Evolutionary conservation across 2,329 filamentous ascomycete species (phyloP).

Genomic region (Trichoderma sp.): DNA sequence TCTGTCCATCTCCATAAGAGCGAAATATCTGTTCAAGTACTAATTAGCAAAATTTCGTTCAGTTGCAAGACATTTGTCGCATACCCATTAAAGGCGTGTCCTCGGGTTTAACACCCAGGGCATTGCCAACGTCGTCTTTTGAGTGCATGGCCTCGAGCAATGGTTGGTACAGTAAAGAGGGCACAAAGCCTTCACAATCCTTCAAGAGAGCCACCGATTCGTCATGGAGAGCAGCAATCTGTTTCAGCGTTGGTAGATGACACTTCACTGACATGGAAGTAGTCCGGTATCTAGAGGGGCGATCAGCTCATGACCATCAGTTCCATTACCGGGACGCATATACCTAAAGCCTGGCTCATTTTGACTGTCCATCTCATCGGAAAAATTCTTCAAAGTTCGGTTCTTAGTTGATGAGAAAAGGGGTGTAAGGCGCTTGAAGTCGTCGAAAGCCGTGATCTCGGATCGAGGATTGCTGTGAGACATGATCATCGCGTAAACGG

Average conservation of each 20-base stretch:
- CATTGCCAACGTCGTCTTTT: neutral
- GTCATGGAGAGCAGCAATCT: neutral
- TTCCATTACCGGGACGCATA: neutral
- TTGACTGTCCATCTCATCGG: neutral
- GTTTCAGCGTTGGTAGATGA: neutral
- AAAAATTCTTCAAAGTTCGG: neutral
- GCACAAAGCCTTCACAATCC: neutral
- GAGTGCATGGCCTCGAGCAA: neutral
- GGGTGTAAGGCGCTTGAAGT: neutral
- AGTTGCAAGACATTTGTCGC: neutral
- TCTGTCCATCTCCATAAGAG: slow-evolving; percentile 11
- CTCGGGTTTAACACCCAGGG: neutral
- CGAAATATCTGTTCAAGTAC: neutral
- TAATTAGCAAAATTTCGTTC: neutral
- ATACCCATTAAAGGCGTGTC: slow-evolving; percentile 6
- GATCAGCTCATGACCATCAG: neutral
- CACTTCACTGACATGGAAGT: neutral
- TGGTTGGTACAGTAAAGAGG: slow-evolving; percentile 1
- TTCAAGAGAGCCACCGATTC: neutral
- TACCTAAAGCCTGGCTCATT: slow-evolving; percentile 10
- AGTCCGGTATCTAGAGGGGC: neutral
- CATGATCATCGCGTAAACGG: neutral
- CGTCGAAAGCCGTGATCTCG: neutral
- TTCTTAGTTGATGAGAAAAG: neutral
- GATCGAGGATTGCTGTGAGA: slow-evolving; percentile 1